Evolutionary conservation across 331 rosid genomes (phyloP).

Genomic region (Quercus phellos): DNA sequence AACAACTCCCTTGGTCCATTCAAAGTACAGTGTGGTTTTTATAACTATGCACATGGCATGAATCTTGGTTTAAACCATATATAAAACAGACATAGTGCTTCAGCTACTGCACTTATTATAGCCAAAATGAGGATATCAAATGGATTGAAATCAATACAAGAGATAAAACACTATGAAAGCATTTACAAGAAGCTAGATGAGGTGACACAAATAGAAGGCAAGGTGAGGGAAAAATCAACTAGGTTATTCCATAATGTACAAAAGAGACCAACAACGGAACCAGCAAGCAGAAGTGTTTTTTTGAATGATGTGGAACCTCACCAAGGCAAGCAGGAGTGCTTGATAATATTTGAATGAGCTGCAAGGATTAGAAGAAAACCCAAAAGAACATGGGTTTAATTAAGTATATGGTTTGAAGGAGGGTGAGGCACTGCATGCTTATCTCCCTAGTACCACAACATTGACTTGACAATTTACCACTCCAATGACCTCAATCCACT

Average conservation of each 20-base stretch:
- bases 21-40: neutral
- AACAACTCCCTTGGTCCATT: neutral
- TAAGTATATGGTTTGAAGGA: neutral
- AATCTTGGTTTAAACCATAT: neutral
- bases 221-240: too few species aligned
- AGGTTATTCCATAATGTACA: too few species aligned
- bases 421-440: neutral
- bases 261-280: too few species aligned
- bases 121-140: neutral
- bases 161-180: too few species aligned
- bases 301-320: too few species aligned
- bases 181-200: too few species aligned
- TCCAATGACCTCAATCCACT: neutral
- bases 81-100: neutral
- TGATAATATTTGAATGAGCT: neutral
- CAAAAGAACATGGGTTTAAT: neutral
- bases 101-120: neutral
- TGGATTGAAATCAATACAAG: neutral
- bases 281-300: neutral
- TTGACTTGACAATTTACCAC: slow-evolving; percentile 12
- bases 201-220: too few species aligned
- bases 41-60: neutral
- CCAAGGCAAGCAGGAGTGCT: neutral
- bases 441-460: neutral
- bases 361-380: neutral